Evolutionary conservation across 805 yeast species (phyloP).

Genomic region (Starmera quercuum): DNA sequence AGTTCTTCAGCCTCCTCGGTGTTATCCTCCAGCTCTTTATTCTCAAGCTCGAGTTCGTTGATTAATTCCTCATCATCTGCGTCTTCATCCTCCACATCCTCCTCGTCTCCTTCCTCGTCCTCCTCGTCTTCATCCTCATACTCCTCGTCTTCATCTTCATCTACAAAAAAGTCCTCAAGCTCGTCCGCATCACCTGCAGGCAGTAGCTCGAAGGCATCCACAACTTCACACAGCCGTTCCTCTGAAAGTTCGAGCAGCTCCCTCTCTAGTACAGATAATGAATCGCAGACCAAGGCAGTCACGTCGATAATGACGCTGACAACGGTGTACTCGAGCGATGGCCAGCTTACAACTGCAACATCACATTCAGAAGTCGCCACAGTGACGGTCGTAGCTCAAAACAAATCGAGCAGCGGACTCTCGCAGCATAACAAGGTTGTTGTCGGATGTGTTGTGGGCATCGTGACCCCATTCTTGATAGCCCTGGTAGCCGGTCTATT

Average conservation of each 20-base stretch:
- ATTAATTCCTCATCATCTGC: constrained; percentile 4
- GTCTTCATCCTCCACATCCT: constrained; percentile 6
- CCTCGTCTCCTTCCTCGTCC: constrained; percentile 9
- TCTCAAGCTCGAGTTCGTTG: constrained; percentile 3
- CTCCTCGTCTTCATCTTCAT: constrained; percentile 14
- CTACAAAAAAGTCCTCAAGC: constrained; percentile 9
- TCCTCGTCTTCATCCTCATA: constrained; percentile 6
- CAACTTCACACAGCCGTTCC: no score
- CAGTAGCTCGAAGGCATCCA: constrained; percentile 9
- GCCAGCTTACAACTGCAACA: constrained; percentile 22
- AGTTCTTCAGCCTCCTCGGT: not conserved
- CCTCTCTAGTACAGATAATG: not conserved
- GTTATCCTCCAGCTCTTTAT: constrained; percentile 7
- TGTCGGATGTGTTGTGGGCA: constrained; percentile 65
- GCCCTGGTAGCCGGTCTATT: constrained; percentile 7
- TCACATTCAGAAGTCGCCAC: constrained; percentile 18
- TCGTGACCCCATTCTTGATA: constrained; percentile 52
- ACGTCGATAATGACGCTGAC: constrained; percentile 25
- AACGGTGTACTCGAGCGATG: constrained; percentile 24
- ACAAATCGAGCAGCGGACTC: constrained; percentile 27
- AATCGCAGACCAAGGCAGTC: constrained; percentile 8
- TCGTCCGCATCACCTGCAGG: constrained; percentile 5
- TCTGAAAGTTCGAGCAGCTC: no score
- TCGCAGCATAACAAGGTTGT: constrained; percentile 45
- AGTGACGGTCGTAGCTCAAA: constrained; percentile 3